These are phyloP conservation scores for Blastobotrys raffinosifermentans DNA, from an alignment of 1,139 yeast genomes.

Conservation along the genomic window DNA sequence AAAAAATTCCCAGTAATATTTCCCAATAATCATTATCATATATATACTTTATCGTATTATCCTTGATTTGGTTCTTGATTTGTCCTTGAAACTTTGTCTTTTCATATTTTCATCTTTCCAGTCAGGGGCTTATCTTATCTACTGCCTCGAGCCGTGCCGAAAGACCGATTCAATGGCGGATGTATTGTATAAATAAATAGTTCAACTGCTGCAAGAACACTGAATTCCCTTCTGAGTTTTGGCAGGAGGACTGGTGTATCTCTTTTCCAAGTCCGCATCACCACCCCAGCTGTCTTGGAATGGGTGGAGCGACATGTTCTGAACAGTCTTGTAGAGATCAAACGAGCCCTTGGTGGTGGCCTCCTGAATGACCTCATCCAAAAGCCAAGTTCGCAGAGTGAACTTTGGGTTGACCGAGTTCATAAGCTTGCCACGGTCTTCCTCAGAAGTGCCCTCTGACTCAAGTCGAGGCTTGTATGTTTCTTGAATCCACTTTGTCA, in stretches of 20 bases:
- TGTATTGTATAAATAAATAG: too few species aligned
- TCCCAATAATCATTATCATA: too few species aligned
- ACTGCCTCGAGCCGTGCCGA: too few species aligned
- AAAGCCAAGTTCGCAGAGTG: conserved; percentile 78
- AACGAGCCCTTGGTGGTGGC: conserved; percentile 26
- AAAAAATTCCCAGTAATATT: too few species aligned
- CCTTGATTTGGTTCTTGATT: too few species aligned
- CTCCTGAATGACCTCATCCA: conserved; percentile 65
- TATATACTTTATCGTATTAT: too few species aligned
- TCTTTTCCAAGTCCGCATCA: conserved; percentile 22
- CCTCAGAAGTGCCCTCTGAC: conserved; percentile 34
- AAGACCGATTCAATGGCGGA: too few species aligned
- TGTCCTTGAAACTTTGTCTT: too few species aligned
- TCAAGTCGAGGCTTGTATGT: conserved; percentile 39
- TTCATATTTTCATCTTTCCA: too few species aligned
- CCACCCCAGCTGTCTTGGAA: conserved; percentile 33
- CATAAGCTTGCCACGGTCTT: conserved; percentile 39
- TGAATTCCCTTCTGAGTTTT: conserved; percentile 23
- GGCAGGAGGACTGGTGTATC: conserved; percentile 28
- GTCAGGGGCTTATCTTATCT: too few species aligned
- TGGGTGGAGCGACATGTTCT: conserved; percentile 34
- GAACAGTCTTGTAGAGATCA: conserved; percentile 30
- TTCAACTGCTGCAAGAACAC: conserved; percentile 29
- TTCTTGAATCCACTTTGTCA: conserved; percentile 35
- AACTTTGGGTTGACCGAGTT: conserved; percentile 63